Conservation (phyloP, 2,329 filamentous ascomycete genomes). For the Diplodia sapinea region DNA sequence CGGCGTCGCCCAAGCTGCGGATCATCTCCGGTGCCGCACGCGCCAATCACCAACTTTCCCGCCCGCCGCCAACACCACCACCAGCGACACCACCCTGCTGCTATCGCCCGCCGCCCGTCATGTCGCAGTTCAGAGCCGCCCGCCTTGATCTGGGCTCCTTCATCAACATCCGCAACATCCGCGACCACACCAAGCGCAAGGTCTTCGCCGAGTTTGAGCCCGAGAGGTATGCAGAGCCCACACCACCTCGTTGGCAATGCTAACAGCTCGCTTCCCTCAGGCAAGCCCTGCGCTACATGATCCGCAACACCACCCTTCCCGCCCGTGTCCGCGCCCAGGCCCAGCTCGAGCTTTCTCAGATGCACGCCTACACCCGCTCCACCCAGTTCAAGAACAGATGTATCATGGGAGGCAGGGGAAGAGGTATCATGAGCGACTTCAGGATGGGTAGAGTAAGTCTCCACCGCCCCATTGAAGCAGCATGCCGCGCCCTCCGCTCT, state of each 20-base stretch:
- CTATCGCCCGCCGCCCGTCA: conserved; percentile 38
- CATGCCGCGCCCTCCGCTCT: neutral
- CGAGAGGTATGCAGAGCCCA: conserved; percentile 68
- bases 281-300: conserved; percentile 82
- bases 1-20: conserved; percentile 12
- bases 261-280: conserved; percentile 54
- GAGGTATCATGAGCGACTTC: conserved; percentile 92
- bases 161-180: conserved; percentile 83
- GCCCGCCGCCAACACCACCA: conserved; percentile 2
- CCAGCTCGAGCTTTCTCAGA: conserved; percentile 89
- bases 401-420: conserved; percentile 85
- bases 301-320: conserved; percentile 88
- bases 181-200: conserved; percentile 96
- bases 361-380: conserved; percentile 93
- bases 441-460: conserved; percentile 84
- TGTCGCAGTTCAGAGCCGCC: conserved; percentile 82
- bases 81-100: neutral
- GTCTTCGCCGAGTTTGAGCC: conserved; percentile 86
- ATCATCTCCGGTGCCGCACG: conserved; percentile 8
- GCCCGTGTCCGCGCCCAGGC: conserved; percentile 84
- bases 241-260: conserved; percentile 67
- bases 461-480: neutral
- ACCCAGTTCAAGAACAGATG: conserved; percentile 96
- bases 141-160: conserved; percentile 89
- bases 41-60: conserved; percentile 5